phyloP scores from a whole-genome alignment of 2,329 filamentous ascomycete species.

The Fusarium nanum region DNA sequence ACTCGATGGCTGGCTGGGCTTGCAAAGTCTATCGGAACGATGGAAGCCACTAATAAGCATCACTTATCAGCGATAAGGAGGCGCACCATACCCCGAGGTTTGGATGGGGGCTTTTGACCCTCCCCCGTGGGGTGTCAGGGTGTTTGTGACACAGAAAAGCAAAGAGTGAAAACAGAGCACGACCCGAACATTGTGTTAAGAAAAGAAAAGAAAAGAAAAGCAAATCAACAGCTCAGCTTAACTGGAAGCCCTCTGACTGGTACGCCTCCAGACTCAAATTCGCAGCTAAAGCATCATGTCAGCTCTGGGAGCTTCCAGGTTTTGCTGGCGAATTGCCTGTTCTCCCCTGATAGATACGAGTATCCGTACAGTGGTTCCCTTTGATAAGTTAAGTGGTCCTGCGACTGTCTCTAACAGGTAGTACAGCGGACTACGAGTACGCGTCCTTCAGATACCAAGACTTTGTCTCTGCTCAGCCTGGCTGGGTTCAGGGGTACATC shows the following conservation, averaged over 20 bases:
- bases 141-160: slow-evolving; percentile 29
- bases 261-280: slow-evolving; percentile 22
- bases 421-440: slow-evolving; percentile 22
- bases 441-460: slow-evolving; percentile 29
- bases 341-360: slow-evolving; percentile 12
- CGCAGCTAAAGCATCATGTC: slow-evolving; percentile 31
- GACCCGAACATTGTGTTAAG: slow-evolving; percentile 10
- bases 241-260: slow-evolving; percentile 7
- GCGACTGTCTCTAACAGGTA: slow-evolving; percentile 28
- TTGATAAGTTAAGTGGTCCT: slow-evolving; percentile 3
- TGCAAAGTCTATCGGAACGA: slow-evolving; percentile 31
- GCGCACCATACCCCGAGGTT: slow-evolving; percentile 24
- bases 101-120: slow-evolving; percentile 10
- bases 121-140: slow-evolving; percentile 25
- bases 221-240: background rate
- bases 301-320: slow-evolving; percentile 27
- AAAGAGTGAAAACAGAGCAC: slow-evolving; percentile 1
- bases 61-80: slow-evolving; percentile 15
- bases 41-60: slow-evolving; percentile 25
- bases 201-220: background rate
- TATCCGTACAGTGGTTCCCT: slow-evolving; percentile 7
- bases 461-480: slow-evolving; percentile 22
- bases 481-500: slow-evolving; percentile 31
- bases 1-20: background rate
- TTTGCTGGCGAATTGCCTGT: slow-evolving; percentile 1